Percentiles rank a stretch among this genome's conserved stretches.
These are phyloP conservation scores for Suhomyces anneliseae DNA, from an alignment of 1,139 yeast species.

Conservation along the genomic window DNA sequence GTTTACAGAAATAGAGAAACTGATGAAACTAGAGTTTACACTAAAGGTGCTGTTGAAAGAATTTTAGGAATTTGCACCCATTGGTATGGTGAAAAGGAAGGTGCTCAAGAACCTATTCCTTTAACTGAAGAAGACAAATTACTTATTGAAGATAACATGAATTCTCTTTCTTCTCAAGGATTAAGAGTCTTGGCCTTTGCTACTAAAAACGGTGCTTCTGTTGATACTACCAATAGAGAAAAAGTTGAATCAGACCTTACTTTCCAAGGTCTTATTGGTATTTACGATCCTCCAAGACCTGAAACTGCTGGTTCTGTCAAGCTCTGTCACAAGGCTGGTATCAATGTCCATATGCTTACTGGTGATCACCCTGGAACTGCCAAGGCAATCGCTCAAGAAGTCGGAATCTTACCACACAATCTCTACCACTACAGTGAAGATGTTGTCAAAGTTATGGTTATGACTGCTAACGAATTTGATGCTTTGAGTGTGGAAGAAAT, in stretches of 20 bases:
- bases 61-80: conserved; percentile 39
- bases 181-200: conserved; percentile 51
- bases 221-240: conserved; percentile 18
- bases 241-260: conserved; percentile 34
- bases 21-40: conserved; percentile 27
- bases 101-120: conserved; percentile 17
- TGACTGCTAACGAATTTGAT: conserved; percentile 52
- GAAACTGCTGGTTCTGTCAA: conserved; percentile 48
- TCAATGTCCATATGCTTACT: conserved; percentile 53
- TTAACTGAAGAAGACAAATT: conserved; percentile 26
- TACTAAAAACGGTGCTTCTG: conserved; percentile 17
- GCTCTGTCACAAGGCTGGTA: conserved; percentile 51
- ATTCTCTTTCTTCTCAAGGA: conserved; percentile 41
- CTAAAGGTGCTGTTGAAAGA: conserved; percentile 58
- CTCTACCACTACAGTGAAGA: conserved; percentile 38
- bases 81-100: conserved; percentile 28
- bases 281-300: conserved; percentile 56
- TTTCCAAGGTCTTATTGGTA: conserved; percentile 52
- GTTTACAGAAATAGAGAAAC: conserved; percentile 27
- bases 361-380: conserved; percentile 59
- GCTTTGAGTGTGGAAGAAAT: conserved; percentile 30
- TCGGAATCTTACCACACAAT: conserved; percentile 48
- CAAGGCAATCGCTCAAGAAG: conserved; percentile 51
- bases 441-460: conserved; percentile 35
- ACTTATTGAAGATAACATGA: conserved; percentile 32